phyloP scores from a whole-genome alignment of 2,329 filamentous ascomycete genomes.

The Chaetomiaceae sp. region DNA sequence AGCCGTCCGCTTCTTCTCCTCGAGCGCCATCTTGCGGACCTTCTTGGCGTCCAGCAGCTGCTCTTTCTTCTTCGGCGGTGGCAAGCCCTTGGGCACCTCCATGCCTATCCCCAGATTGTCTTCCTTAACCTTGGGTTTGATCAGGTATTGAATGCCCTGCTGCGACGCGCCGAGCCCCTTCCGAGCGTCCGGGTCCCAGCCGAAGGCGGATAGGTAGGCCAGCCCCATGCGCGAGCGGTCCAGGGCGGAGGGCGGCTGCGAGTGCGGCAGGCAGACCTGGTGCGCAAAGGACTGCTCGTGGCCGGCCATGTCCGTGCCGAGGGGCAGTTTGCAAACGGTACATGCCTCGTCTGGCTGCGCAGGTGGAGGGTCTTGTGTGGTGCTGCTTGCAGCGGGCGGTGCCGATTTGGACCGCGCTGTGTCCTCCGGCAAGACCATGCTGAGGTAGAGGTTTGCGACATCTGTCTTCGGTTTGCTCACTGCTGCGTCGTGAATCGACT shows the following conservation, averaged over 20 bases:
- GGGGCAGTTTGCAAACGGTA: conserved; percentile 54
- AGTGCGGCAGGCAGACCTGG: conserved; percentile 62
- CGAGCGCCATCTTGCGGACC: conserved; percentile 53
- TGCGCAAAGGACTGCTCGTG: conserved; percentile 64
- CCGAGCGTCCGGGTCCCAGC: conserved; percentile 69
- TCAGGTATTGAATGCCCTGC: conserved; percentile 67
- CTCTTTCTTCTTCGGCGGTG: conserved; percentile 37
- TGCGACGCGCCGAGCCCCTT: conserved; percentile 64
- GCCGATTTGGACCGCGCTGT: conserved; percentile 9
- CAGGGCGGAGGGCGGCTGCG: conserved; percentile 65
- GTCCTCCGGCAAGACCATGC: conserved; percentile 53
- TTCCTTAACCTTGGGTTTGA: conserved; percentile 66
- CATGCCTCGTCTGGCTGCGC: conserved; percentile 34
- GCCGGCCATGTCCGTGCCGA: conserved; percentile 25
- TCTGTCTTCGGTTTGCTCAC: conserved; percentile 25
- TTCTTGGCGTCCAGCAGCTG: conserved; percentile 62
- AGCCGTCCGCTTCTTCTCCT: conserved; percentile 57
- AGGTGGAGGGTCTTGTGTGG: background rate
- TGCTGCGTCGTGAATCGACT: conserved; percentile 13
- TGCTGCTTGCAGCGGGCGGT: conserved; percentile 12
- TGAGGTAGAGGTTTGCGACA: conserved; percentile 58
- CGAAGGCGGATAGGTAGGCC: conserved; percentile 57
- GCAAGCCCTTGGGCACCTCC: conserved; percentile 35
- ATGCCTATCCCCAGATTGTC: conserved; percentile 70
- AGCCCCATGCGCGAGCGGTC: conserved; percentile 66